These are phyloP conservation scores for Rhodamnia rubescens DNA, from an alignment of 345 rosid genomes.

Conservation along the genomic window DNA sequence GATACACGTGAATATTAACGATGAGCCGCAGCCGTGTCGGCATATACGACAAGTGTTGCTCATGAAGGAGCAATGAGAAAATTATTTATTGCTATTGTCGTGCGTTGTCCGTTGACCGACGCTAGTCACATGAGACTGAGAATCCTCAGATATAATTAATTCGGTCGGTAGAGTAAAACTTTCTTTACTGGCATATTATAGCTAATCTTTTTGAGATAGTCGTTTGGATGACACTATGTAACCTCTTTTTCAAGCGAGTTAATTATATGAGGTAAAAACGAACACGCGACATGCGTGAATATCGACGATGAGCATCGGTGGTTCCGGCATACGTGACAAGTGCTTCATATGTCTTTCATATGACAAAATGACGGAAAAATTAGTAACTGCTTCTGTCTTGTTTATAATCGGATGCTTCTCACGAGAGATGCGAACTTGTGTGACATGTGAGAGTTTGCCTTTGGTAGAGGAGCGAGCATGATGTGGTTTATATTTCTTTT, in stretches of 20 bases:
- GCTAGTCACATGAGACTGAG: neutral
- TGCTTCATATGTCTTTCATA: neutral
- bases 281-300: neutral
- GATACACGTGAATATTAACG: neutral
- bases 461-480: neutral
- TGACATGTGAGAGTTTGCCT: neutral
- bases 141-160: too few relatives aligned
- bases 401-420: neutral
- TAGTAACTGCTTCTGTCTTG: neutral
- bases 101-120: neutral
- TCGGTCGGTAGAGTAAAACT: neutral
- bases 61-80: neutral
- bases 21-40: fast-evolving
- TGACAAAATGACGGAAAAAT: neutral
- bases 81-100: neutral
- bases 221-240: too few relatives aligned
- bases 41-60: neutral
- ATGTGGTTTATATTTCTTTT: neutral
- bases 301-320: neutral
- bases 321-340: neutral
- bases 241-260: too few relatives aligned
- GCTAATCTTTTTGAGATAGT: neutral
- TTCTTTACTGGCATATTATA: neutral
- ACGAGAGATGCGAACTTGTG: neutral
- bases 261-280: neutral